These are phyloP conservation scores for Fraxinus platypoda DNA, from an alignment of 305 asterid genomes.

Conservation along the genomic window DNA sequence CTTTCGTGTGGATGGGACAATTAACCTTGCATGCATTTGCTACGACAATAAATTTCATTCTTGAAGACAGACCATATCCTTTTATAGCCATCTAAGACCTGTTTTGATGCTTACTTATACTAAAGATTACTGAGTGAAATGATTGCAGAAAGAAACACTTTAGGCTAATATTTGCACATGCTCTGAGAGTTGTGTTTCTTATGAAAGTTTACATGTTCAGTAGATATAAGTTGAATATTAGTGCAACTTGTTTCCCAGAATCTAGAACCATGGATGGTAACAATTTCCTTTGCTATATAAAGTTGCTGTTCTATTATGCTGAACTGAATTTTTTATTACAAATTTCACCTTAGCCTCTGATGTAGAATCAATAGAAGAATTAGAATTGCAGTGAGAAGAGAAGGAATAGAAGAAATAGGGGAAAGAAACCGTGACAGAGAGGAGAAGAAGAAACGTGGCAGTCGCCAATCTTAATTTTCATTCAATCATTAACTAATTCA, in stretches of 20 bases:
- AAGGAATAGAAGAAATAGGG: no score
- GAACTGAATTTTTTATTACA: not conserved
- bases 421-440: no score
- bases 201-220: not conserved
- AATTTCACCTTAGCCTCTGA: not conserved
- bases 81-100: conserved; percentile 7
- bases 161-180: conserved; percentile 6
- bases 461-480: no score
- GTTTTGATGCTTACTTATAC: conserved; percentile 4
- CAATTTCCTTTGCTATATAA: not conserved
- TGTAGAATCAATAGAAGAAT: no score
- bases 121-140: not conserved
- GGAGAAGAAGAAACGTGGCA: no score
- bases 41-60: not conserved
- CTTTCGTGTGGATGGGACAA: not conserved
- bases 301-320: not conserved
- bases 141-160: not conserved
- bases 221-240: not conserved
- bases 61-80: not conserved
- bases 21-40: not conserved
- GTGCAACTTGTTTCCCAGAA: not conserved
- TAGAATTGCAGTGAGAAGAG: no score
- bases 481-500: no score
- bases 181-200: not conserved
- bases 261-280: not conserved